These are phyloP conservation scores for Quercus wislizeni DNA, from an alignment of 306 rosid species.

Conservation along the genomic window DNA sequence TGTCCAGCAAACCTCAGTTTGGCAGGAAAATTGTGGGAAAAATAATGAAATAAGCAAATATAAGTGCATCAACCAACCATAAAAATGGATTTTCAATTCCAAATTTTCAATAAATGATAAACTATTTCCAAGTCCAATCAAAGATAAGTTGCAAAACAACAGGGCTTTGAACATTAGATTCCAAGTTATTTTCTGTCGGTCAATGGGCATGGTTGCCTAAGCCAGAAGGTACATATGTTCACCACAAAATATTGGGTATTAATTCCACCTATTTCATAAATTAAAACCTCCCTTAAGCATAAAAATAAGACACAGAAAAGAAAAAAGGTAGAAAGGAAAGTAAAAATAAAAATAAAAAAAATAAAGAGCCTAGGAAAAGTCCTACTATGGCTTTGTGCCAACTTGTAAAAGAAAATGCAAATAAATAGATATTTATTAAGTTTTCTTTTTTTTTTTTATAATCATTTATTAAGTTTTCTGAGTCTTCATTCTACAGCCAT, in stretches of 20 bases:
- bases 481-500: background rate
- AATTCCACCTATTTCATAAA: too few species aligned
- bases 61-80: too few species aligned
- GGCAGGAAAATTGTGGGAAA: background rate
- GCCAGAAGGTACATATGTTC: too few species aligned
- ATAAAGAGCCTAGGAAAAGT: too few species aligned
- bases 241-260: too few species aligned
- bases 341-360: too few species aligned
- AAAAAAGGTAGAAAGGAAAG: too few species aligned
- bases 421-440: too few species aligned
- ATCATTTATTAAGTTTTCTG: background rate
- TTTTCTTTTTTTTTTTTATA: background rate
- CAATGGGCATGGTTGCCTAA: background rate
- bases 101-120: background rate
- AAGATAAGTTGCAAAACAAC: background rate
- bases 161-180: background rate
- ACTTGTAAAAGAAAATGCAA: background rate
- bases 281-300: too few species aligned
- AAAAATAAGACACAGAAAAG: too few species aligned
- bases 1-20: slow-evolving; percentile 14
- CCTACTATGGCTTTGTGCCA: background rate
- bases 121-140: background rate
- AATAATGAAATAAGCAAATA: background rate
- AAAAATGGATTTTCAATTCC: too few species aligned
- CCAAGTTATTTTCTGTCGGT: background rate